A percentile compares a stretch with the other conserved stretches of the same genome.
These are phyloP conservation scores for Haematococcus lacustris DNA, from an alignment of 139 green algal genomes.

Conservation along the genomic window DNA sequence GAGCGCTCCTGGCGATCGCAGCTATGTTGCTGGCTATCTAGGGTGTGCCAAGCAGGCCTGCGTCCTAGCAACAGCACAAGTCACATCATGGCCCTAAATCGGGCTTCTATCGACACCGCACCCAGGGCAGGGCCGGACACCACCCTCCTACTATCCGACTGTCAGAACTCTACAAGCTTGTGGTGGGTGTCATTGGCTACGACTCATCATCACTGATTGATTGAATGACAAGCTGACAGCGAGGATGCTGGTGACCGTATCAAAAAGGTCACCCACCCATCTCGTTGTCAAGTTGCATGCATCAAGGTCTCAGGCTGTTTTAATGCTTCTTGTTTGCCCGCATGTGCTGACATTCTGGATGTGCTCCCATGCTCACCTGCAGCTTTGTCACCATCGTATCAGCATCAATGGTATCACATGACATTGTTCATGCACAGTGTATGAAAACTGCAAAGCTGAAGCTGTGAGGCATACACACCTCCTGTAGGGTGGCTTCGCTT, in stretches of 20 bases:
- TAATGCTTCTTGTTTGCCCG: neutral
- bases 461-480: neutral
- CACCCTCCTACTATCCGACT: constrained; percentile 16
- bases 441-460: neutral
- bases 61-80: no score
- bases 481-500: neutral
- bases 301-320: neutral
- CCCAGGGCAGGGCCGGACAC: constrained; percentile 7
- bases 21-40: no score
- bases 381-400: no score
- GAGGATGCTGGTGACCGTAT: neutral
- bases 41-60: no score
- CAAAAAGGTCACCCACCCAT: neutral
- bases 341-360: neutral
- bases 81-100: no score
- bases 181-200: neutral
- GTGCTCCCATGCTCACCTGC: neutral
- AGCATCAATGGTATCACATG: neutral
- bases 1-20: no score
- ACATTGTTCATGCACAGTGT: neutral
- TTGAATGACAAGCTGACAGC: neutral
- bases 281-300: no score
- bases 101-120: neutral
- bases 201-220: neutral
- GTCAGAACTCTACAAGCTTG: constrained; percentile 1